phyloP scores from a whole-genome alignment of 2,329 filamentous ascomycete species.

The Cladosporium sp. region DNA sequence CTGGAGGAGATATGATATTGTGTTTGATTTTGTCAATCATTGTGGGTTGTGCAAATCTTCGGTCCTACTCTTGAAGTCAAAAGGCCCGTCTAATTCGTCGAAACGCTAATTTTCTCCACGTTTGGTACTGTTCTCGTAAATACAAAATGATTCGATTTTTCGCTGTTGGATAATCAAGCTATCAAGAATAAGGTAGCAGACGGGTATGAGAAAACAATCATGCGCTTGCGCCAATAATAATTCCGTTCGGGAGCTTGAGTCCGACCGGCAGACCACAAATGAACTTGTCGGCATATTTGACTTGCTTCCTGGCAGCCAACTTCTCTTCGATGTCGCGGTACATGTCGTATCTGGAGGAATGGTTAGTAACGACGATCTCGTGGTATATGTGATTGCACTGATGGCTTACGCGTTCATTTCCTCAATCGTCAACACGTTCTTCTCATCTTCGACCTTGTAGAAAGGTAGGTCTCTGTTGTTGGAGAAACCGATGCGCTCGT shows the following conservation, averaged over 20 bases:
- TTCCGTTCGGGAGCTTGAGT: conserved; percentile 11
- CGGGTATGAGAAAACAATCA: conserved; percentile 5
- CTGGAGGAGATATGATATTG: not conserved
- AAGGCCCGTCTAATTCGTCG: not conserved
- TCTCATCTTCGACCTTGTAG: conserved; percentile 64
- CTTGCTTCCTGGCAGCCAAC: conserved; percentile 31
- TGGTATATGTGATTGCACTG: not conserved
- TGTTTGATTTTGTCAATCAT: not conserved
- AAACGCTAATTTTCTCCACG: not conserved
- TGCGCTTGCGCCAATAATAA: conserved; percentile 13
- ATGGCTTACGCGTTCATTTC: conserved; percentile 66
- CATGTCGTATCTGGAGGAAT: conserved; percentile 56
- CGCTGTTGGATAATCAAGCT: not conserved
- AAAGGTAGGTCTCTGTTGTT: conserved; percentile 57
- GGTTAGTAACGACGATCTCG: not conserved
- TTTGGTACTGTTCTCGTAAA: not conserved
- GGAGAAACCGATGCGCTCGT: conserved; percentile 56
- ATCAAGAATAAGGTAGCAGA: not conserved
- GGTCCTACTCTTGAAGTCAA: not conserved
- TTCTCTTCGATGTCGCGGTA: conserved; percentile 56
- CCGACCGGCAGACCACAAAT: conserved; percentile 13
- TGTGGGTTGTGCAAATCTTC: not conserved
- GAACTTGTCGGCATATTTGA: conserved; percentile 5
- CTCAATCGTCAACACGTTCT: conserved; percentile 64
- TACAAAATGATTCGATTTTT: not conserved